A percentile compares a stretch with the other conserved stretches of the same genome.
phyloP scores from a whole-genome alignment of 306 rosid genomes.

The Gastrolobium bilobum region DNA sequence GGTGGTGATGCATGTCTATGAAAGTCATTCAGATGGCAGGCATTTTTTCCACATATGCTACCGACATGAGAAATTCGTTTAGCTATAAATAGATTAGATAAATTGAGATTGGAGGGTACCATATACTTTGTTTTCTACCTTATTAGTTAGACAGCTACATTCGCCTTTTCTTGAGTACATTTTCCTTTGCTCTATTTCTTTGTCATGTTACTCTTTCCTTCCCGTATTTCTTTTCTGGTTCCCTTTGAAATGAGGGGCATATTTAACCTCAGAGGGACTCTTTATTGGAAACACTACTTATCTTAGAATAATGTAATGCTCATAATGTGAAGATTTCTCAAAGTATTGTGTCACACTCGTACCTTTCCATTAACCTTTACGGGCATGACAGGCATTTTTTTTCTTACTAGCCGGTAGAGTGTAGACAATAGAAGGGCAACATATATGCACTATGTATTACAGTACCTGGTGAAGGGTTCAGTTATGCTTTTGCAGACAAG shows the following conservation, averaged over 20 bases:
- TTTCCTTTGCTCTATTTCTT: neutral
- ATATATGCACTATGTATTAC: neutral
- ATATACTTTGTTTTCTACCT: slow-evolving; percentile 1
- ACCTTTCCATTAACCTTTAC: neutral
- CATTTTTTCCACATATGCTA: slow-evolving; percentile 22
- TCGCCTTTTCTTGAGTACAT: neutral
- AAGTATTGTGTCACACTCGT: neutral
- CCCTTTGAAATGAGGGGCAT: slow-evolving; percentile 1
- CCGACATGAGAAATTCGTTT: neutral
- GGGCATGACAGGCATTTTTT: neutral
- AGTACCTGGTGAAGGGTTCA: neutral
- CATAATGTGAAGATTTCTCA: neutral
- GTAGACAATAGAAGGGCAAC: neutral
- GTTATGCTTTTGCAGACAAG: neutral
- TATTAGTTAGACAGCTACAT: neutral
- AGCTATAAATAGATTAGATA: neutral
- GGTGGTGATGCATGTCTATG: slow-evolving; percentile 28
- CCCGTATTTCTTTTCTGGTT: neutral
- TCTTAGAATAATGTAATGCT: neutral
- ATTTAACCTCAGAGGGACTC: neutral
- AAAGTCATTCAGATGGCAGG: slow-evolving; percentile 25
- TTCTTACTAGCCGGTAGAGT: neutral
- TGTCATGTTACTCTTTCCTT: neutral
- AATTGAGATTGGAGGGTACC: neutral
- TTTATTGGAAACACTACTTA: neutral